Evolutionary conservation across 495 filamentous ascomycete genomes (phyloP).

Genomic region (Neurospora hispaniola): DNA sequence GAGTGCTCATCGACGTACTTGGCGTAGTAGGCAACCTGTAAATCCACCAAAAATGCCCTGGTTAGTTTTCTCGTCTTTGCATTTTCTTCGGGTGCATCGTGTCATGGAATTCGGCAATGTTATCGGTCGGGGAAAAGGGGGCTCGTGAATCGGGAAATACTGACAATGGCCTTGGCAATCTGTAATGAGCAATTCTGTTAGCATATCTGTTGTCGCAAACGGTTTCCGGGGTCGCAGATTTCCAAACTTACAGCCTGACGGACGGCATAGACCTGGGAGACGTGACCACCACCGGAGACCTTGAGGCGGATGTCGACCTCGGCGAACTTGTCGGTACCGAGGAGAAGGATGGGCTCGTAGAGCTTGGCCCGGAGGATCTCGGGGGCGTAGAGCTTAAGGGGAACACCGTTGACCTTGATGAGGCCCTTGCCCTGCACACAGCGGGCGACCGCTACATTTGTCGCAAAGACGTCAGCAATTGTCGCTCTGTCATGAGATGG

Average conservation of each 20-base stretch:
- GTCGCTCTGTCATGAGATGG: not conserved
- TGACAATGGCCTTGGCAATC: slow-evolving; percentile 64
- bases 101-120: not conserved
- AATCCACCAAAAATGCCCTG: not conserved
- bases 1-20: slow-evolving; percentile 99
- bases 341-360: slow-evolving; percentile 94
- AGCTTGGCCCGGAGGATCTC: slow-evolving; percentile 95
- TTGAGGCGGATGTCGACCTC: slow-evolving; percentile 89
- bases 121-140: slow-evolving; percentile 2
- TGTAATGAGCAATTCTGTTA: slow-evolving; percentile 9
- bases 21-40: slow-evolving; percentile 89
- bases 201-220: slow-evolving; percentile 1
- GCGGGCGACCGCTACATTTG: slow-evolving; percentile 26
- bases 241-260: slow-evolving; percentile 59
- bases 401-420: slow-evolving; percentile 97
- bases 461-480: slow-evolving; percentile 3
- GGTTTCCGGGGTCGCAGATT: not conserved
- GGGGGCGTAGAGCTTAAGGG: slow-evolving; percentile 83
- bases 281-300: slow-evolving; percentile 92
- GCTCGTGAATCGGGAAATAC: slow-evolving; percentile 6
- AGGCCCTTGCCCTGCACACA: slow-evolving; percentile 50
- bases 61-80: not conserved
- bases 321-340: slow-evolving; percentile 88
- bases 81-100: not conserved
- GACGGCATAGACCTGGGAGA: slow-evolving; percentile 96